A percentile compares a stretch with the other conserved stretches of the same genome.
Conservation (phyloP, 768 basidiomycete species). For the Rhodotorula toruloides region DNA sequence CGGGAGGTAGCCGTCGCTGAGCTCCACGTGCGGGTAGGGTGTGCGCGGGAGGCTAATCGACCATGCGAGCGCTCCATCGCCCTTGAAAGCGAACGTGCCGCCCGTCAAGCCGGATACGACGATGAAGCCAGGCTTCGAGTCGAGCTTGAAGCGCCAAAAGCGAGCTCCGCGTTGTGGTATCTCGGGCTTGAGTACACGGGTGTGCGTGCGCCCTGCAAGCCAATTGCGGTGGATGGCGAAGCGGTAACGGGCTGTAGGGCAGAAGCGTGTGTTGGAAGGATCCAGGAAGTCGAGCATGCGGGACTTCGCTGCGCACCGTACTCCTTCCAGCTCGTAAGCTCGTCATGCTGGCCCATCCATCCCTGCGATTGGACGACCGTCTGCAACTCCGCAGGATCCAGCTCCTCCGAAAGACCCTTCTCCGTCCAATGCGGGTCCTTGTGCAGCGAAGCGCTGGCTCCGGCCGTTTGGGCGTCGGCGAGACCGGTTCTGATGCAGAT, state of each 20-base stretch:
- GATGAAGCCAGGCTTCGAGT: not conserved
- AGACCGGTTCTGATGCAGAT: conserved; percentile 5
- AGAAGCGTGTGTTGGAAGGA: too few species aligned
- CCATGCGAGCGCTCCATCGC: conserved; percentile 1
- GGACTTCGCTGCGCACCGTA: not conserved
- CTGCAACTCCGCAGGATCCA: conserved; percentile 1
- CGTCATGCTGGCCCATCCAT: not conserved
- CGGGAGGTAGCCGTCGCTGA: conserved; percentile 1
- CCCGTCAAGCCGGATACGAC: conserved; percentile 4
- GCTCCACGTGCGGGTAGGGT: conserved; percentile 5
- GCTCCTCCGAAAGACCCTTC: not conserved
- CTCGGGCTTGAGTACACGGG: not conserved
- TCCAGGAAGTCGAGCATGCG: not conserved
- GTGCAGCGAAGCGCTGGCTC: not conserved
- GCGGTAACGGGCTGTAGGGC: not conserved
- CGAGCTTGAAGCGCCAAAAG: conserved; percentile 30
- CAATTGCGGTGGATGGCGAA: conserved; percentile 8
- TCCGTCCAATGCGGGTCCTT: not conserved
- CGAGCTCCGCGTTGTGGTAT: not conserved
- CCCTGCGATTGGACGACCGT: conserved; percentile 7
- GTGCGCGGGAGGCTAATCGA: rapidly evolving
- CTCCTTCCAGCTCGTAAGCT: not conserved
- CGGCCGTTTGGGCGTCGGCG: conserved; percentile 5
- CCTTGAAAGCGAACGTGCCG: conserved; percentile 2
- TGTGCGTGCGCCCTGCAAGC: not conserved